Evolutionary conservation across 176 grass and related monocot genomes (phyloP).

Genomic region (Pharus latifolius): DNA sequence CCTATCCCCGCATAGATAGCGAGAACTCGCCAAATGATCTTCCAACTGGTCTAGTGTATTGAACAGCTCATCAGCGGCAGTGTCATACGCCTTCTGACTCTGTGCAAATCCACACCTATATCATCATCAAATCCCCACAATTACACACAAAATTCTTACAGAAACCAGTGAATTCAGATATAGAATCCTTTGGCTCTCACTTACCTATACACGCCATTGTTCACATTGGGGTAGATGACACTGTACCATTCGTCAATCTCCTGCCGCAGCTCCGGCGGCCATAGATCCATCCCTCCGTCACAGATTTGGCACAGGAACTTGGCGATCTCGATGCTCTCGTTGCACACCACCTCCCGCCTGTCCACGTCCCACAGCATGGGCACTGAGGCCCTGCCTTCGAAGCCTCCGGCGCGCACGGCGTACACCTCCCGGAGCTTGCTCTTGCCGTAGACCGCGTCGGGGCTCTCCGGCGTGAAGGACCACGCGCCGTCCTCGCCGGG

Average conservation of each 20-base stretch:
- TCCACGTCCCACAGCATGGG: slow-evolving; percentile 84
- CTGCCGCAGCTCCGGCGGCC: slow-evolving; percentile 46
- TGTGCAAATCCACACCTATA: slow-evolving; percentile 85
- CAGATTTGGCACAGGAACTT: slow-evolving; percentile 50
- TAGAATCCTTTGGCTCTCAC: neutral
- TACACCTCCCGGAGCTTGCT: slow-evolving; percentile 85
- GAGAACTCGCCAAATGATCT: slow-evolving; percentile 47
- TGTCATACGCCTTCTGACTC: slow-evolving; percentile 79
- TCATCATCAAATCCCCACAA: neutral
- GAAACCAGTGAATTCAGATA: neutral
- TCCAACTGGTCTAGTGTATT: slow-evolving; percentile 52
- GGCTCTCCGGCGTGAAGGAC: slow-evolving; percentile 44
- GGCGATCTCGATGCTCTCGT: slow-evolving; percentile 91
- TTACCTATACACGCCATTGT: slow-evolving; percentile 86
- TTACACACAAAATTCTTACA: neutral
- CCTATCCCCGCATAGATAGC: slow-evolving; percentile 60
- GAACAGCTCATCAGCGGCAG: slow-evolving; percentile 58
- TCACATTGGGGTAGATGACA: slow-evolving; percentile 70
- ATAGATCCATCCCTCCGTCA: slow-evolving; percentile 27
- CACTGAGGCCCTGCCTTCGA: slow-evolving; percentile 71
- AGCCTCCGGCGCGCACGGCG: slow-evolving; percentile 45
- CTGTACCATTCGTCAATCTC: slow-evolving; percentile 83
- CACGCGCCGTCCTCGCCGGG: slow-evolving; percentile 65
- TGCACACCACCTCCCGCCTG: slow-evolving; percentile 72
- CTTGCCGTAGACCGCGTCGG: slow-evolving; percentile 50